Percentiles rank a stretch among this genome's conserved stretches.
These are phyloP conservation scores for Penicillium sp. DNA, from an alignment of 2,329 filamentous ascomycete species.

Conservation along the genomic window DNA sequence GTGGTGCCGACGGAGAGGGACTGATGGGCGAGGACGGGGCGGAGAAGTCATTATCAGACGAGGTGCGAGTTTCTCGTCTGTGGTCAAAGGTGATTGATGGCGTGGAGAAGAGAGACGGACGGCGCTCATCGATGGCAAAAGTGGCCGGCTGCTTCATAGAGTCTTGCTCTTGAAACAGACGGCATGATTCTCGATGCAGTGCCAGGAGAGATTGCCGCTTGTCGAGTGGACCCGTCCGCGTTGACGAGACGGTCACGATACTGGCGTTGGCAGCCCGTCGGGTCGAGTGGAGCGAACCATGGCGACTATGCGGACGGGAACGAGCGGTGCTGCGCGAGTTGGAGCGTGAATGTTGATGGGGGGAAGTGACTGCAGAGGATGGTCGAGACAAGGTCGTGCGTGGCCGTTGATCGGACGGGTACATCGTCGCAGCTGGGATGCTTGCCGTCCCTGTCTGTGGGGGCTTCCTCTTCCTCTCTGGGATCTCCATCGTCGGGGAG, in stretches of 20 bases:
- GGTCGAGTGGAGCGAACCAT: constrained; percentile 26
- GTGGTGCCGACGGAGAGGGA: constrained; percentile 12
- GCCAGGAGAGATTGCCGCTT: constrained; percentile 33
- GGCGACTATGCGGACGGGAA: constrained; percentile 24
- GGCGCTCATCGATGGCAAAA: constrained; percentile 3
- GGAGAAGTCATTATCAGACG: constrained; percentile 14
- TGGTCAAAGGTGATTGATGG: constrained; percentile 8
- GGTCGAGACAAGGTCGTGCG: constrained; percentile 24
- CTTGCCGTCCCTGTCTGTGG: constrained; percentile 7
- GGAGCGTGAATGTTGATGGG: constrained; percentile 24
- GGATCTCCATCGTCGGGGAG: constrained; percentile 14
- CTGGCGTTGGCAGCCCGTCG: constrained; percentile 21
- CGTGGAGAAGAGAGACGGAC: constrained; percentile 3
- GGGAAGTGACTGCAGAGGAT: constrained; percentile 24
- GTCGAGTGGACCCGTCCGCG: constrained; percentile 17
- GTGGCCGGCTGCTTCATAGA: not conserved
- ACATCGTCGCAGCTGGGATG: constrained; percentile 5
- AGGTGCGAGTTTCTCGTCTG: constrained; percentile 8
- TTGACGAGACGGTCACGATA: constrained; percentile 21
- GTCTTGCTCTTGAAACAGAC: constrained; percentile 30
- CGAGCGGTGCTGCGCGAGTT: constrained; percentile 30
- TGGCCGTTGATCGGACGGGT: constrained; percentile 11
- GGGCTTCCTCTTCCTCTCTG: constrained; percentile 10
- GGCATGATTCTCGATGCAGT: constrained; percentile 38
- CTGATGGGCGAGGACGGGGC: constrained; percentile 16